A percentile compares a stretch with the other conserved stretches of the same genome.
Evolutionary conservation across 768 basidiomycete genomes (phyloP).

Genomic region (Tephrocybe rancida): DNA sequence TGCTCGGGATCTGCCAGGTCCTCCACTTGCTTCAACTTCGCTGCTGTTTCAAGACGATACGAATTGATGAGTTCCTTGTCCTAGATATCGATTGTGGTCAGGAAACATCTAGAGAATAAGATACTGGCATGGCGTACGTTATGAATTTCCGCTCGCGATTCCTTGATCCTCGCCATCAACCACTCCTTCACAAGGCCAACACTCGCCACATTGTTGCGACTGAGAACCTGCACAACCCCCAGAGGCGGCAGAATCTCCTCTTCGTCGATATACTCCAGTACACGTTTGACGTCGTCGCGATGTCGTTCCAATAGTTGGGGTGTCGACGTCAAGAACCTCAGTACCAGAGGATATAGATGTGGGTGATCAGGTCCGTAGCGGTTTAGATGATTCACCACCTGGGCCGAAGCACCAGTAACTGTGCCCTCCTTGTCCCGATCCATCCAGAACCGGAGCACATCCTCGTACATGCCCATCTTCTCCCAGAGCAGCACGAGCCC

Average conservation of each 20-base stretch:
- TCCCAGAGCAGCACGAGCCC: conserved; percentile 94
- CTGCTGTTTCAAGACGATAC: conserved; percentile 81
- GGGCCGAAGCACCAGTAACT: conserved; percentile 39
- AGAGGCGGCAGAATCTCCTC: conserved; percentile 86
- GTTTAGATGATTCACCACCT: conserved; percentile 74
- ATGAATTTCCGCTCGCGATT: conserved; percentile 74
- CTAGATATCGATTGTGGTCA: conserved; percentile 40
- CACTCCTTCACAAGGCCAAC: conserved; percentile 92
- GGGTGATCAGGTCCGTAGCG: conserved; percentile 72
- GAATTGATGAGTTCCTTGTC: conserved; percentile 87
- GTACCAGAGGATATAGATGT: conserved; percentile 82
- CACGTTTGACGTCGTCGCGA: conserved; percentile 63
- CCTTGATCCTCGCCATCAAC: conserved; percentile 78
- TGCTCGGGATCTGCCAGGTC: conserved; percentile 78
- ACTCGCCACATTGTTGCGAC: conserved; percentile 87
- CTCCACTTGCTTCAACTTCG: conserved; percentile 79
- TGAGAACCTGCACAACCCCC: conserved; percentile 87
- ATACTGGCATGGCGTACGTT: conserved; percentile 53
- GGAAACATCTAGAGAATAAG: conserved; percentile 4
- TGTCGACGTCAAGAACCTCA: conserved; percentile 87
- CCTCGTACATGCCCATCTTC: conserved; percentile 93
- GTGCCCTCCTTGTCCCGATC: conserved; percentile 54
- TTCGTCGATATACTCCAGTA: conserved; percentile 80
- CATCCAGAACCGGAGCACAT: conserved; percentile 93
- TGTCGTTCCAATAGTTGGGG: conserved; percentile 74